These are phyloP conservation scores for Chrysosporium queenslandicum DNA, from an alignment of 2,329 filamentous ascomycete species.

Conservation along the genomic window DNA sequence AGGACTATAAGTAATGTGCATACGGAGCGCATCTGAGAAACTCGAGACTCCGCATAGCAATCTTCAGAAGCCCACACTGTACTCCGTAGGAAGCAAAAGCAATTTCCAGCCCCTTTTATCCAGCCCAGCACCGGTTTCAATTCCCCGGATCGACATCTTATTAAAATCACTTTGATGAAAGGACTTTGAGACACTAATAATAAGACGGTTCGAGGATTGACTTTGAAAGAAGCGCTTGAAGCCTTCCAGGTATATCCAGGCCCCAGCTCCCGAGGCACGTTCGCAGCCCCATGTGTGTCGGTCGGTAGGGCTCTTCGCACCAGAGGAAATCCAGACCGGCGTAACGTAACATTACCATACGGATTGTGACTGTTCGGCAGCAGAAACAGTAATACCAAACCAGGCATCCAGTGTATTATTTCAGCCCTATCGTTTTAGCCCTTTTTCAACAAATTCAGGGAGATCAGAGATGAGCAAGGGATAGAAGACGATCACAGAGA, in stretches of 20 bases:
- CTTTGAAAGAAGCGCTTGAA: too few species aligned
- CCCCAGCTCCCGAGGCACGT: background rate
- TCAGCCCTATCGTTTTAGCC: slow-evolving; percentile 10
- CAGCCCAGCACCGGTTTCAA: background rate
- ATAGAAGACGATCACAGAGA: background rate
- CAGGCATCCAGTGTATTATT: background rate
- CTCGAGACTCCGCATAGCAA: too few species aligned
- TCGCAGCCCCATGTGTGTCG: too few species aligned
- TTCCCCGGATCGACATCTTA: background rate
- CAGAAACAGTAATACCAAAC: slow-evolving; percentile 3
- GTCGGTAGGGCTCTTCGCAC: background rate
- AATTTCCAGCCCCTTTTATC: background rate
- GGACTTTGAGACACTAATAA: slow-evolving; percentile 4
- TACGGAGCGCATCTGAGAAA: too few species aligned
- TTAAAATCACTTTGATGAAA: background rate
- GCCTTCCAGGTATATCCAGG: too few species aligned
- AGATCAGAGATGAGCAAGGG: background rate
- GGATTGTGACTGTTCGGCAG: background rate
- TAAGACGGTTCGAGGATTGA: too few species aligned
- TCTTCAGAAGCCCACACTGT: too few species aligned
- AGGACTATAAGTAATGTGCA: background rate
- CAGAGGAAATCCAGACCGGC: background rate
- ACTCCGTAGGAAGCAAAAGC: background rate
- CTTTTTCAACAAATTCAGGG: background rate
- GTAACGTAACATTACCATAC: slow-evolving; percentile 6